Base-by-base conservation (phyloP, 768 basidiomycete species). In the Cyclocybe cylindracea region DNA sequence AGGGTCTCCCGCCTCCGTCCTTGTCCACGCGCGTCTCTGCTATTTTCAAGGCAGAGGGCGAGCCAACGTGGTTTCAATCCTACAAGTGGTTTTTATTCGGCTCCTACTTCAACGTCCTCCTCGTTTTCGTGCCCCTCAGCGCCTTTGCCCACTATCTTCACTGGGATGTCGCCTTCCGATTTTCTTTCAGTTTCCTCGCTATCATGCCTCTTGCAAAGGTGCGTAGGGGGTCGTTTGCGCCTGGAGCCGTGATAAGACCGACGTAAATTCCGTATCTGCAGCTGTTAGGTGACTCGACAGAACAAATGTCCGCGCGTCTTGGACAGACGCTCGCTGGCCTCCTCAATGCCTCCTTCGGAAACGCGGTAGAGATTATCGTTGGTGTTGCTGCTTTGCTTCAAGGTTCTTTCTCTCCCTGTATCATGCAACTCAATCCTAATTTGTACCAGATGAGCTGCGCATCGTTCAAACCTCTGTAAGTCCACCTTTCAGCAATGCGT, bases 401-500 rank as follows among this genome's bases (percentile, higher is more conserved):
- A 75, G 85, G 89, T 89, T 50, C 48, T 34, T 35, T 44, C 14
- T 35, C 13, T 50, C 24, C 9, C 19, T 10, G 16, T 19, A 18
- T 16, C 16, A 19, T 41, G 31, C 18, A 14, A 24, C 19, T 5
- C 45, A 39, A 53, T 34, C 19, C 39, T 53, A 47, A 39, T 52
- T 53, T 46, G 57, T 54, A 16, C 60, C 60, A 88, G 90, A 82
- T 49, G 79, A 97, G 69, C 76, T 94, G 13, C 84, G 89, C 34
- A 89, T 97, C 61, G 94, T 97, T 2, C 93, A 97, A 69, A 94
- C 91, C 29, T 94, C 93, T 35, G 89, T 90, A 53, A 54, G 82
- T 58, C 10, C 13, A 34, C 49, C 10, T 5, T 29, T 50, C 9
- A 24, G 10, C n/a, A n/a, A 18, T 19, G 13, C 39, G 36, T 11